Base-by-base conservation (phyloP, 2,329 filamentous ascomycete species). In the Endothia cerciana region DNA sequence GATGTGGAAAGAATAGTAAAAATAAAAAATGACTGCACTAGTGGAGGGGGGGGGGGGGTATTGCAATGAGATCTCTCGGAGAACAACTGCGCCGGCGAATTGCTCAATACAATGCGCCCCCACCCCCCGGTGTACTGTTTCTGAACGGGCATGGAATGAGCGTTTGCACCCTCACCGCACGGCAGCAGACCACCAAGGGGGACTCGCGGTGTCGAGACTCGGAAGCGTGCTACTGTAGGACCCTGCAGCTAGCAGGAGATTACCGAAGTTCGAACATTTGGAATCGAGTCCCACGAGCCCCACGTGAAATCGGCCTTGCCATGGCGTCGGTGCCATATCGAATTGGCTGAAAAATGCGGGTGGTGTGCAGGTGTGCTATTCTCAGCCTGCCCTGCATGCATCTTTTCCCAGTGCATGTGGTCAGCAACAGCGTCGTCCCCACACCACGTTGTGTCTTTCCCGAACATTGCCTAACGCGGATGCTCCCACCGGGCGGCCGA, bases 321-420 rank as follows among this genome's bases (percentile, higher is more conserved):
- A 30, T 19, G 40, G 57, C 40, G 38, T 43, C n/a, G 33, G n/a
- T 11, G 55, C 33, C 36, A 38, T 36, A 30, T 22, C 33, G 17
- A 38, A 22, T 38, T 38, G 55, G 36, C 38, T 40, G 28, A 19
- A 11, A n/a, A 30, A 8, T 22, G 55, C n/a, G 4, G 40, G 40
- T 41, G 30, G 38, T 41, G 40, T 59, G 40, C 15, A n/a, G 38
- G 22, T 28, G 38, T 43, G 57, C 57, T 59, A 59, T 59, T 59
- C 57, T 59, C 57, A 59, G 57, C 57, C 7, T 30, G 38, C 17
- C 36, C 25, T 59, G 57, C 38, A 59, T 59, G 22, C n/a, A 7
- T 15, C 38, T 56, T 17, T 17, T 4, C 38, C 5, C 36, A 5
- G 41, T 58, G 55, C 55, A 58, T 41, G 55, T 36, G 55, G 55